Evolutionary conservation across 495 filamentous ascomycete species (phyloP).

Genomic region (Niebla homalea): DNA sequence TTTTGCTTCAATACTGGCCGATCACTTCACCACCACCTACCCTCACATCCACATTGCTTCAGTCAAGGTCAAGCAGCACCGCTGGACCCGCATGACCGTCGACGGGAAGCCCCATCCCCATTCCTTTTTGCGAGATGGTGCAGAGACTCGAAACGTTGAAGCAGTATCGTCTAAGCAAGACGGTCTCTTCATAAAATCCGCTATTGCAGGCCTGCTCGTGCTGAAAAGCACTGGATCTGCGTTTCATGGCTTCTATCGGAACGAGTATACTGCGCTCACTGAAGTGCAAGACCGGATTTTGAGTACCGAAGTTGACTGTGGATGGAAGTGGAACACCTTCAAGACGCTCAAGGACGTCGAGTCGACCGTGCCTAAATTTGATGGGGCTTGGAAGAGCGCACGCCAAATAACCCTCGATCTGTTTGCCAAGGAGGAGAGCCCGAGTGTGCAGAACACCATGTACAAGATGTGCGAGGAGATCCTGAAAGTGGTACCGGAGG

Average conservation of each 20-base stretch:
- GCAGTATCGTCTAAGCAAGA: constrained; percentile 38
- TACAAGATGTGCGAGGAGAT: constrained; percentile 95
- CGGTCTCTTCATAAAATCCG: constrained; percentile 60
- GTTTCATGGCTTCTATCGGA: constrained; percentile 85
- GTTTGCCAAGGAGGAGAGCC: constrained; percentile 83
- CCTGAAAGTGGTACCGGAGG: constrained; percentile 55
- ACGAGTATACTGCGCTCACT: constrained; percentile 80
- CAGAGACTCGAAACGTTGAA: constrained; percentile 71
- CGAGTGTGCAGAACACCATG: constrained; percentile 94
- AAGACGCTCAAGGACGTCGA: constrained; percentile 52
- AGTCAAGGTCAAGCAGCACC: constrained; percentile 67
- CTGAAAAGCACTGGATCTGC: constrained; percentile 96
- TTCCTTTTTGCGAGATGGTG: constrained; percentile 81
- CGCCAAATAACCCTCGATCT: constrained; percentile 74
- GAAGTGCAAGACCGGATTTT: constrained; percentile 93
- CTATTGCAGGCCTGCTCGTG: constrained; percentile 64
- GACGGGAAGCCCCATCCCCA: constrained; percentile 92
- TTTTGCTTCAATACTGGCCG: constrained; percentile 69
- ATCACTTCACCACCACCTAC: constrained; percentile 82
- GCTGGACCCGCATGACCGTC: constrained; percentile 81
- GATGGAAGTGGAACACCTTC: constrained; percentile 75
- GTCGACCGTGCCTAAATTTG: constrained; percentile 50
- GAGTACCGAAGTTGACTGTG: constrained; percentile 77
- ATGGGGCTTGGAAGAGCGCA: constrained; percentile 61
- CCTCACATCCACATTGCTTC: constrained; percentile 72